phyloP scores from a whole-genome alignment of 192 early-diverging fungal genomes.

The Coemansia asiatica region DNA sequence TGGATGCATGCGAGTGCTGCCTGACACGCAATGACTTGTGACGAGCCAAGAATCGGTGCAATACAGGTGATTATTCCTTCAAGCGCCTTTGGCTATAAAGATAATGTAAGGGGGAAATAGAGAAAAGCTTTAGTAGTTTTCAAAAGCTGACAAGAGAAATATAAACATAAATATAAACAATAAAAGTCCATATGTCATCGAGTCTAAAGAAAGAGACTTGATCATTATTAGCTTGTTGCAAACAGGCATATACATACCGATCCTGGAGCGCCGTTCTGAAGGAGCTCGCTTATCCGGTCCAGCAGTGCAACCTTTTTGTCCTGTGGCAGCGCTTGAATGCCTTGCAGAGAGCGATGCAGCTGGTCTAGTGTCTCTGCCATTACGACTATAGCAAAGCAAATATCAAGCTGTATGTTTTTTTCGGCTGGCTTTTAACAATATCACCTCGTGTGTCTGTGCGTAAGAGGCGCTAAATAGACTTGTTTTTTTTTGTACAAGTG shows the following conservation, averaged over 20 bases:
- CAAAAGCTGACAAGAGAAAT: no score
- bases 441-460: no score
- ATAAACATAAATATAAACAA: no score
- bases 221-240: no score
- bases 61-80: slow-evolving; percentile 41
- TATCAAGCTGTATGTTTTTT: neutral
- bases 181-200: no score
- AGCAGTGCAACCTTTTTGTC: slow-evolving; percentile 33
- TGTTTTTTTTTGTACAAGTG: no score
- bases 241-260: slow-evolving; percentile 34
- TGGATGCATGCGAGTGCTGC: slow-evolving; percentile 42
- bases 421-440: neutral
- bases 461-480: no score
- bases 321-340: slow-evolving; percentile 26
- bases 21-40: slow-evolving; percentile 52
- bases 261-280: slow-evolving; percentile 22
- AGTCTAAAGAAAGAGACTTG: no score
- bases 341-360: slow-evolving; percentile 29
- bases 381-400: neutral
- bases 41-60: slow-evolving; percentile 42
- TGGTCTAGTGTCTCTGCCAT: slow-evolving; percentile 52
- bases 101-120: neutral
- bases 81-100: slow-evolving; percentile 38
- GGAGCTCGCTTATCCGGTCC: slow-evolving; percentile 23
- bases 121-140: no score